Evolutionary conservation across 345 rosid species (phyloP), one percentile per base, ranked within the genome.

Genomic region (Iberis pinnata): DNA sequence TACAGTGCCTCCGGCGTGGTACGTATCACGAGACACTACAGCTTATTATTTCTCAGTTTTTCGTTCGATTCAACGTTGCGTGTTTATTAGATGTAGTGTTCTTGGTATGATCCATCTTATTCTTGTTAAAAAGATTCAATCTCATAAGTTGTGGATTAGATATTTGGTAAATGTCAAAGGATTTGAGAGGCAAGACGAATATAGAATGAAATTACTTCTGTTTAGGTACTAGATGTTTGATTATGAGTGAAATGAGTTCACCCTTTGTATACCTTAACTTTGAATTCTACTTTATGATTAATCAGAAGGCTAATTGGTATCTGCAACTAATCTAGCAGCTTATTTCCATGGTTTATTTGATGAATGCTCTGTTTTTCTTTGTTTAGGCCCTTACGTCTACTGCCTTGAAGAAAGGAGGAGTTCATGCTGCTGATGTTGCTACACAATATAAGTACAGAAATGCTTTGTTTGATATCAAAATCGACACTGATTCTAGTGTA

Each of bases 401-500:
- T 43, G 82, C 88, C 7, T 60, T 73, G 46, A 80, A 77, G 70
- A 83, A 76, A 60, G 98, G 96, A 54, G 96, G 86, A 42, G 75
- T 85, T 25, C 83, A 84, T 44, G 69, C 75, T 58, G 95, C 84
- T 55, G 95, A 85, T 58, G 75, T 88, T 66, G 82, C 81, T n/a
- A 79, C 84, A 9, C 64, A 75, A 15, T 85, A 83, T 90, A 85
- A 74, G 60, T 78, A 88, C 76, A 88, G 63, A 75, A 85, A 83
- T 42, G 68, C 79, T 61, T 22, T 73, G 38, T 75, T 88, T 27
- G 82, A 83, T 78, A 75, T 92, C 78, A 85, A 81, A 77, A 67
- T 92, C 49, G 88, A 81, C 60, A 84, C 98, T 3, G 82, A 65
- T 50, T 85, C 95, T n/a, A 85, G 74, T 36, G 98, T 92, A 61